phyloP scores from a whole-genome alignment of 1,284 basidiomycete genomes.

The Rhizoctonia solani region DNA sequence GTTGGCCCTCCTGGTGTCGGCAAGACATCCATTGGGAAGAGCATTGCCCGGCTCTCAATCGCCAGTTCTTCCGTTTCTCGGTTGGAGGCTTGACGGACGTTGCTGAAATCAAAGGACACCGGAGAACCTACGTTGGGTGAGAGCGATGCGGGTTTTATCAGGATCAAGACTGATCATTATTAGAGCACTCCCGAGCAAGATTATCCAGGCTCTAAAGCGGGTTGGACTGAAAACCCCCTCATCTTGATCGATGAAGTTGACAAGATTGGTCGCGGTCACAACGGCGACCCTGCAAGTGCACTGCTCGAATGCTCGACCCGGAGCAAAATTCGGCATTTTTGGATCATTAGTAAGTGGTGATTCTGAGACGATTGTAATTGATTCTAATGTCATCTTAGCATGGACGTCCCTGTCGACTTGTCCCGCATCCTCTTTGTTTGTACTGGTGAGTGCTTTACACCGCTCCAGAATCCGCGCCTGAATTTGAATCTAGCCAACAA shows the following conservation, averaged over 20 bases:
- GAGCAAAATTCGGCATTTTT: slow-evolving; percentile 97
- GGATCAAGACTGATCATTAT: slow-evolving; percentile 22
- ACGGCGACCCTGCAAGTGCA: slow-evolving; percentile 94
- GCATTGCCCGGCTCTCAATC: slow-evolving; percentile 82
- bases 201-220: slow-evolving; percentile 95
- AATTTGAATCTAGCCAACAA: slow-evolving; percentile 72
- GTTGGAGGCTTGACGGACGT: slow-evolving; percentile 97
- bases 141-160: slow-evolving; percentile 2
- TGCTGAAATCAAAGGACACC: slow-evolving; percentile 98
- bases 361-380: not conserved
- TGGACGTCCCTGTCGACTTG: slow-evolving; percentile 96
- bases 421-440: slow-evolving; percentile 97
- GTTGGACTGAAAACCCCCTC: slow-evolving; percentile 97
- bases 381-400: slow-evolving; percentile 52
- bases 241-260: slow-evolving; percentile 98
- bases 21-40: slow-evolving; percentile 93
- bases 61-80: slow-evolving; percentile 94
- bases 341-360: slow-evolving; percentile 82
- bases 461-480: not conserved
- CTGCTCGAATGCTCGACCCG: slow-evolving; percentile 97
- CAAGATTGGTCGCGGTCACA: slow-evolving; percentile 95
- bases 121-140: slow-evolving; percentile 93
- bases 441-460: slow-evolving; percentile 60
- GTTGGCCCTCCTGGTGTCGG: slow-evolving; percentile 97
- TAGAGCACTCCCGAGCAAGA: slow-evolving; percentile 94